Evolutionary conservation across 306 rosid genomes (phyloP).

Genomic region (Prunus salicina): DNA sequence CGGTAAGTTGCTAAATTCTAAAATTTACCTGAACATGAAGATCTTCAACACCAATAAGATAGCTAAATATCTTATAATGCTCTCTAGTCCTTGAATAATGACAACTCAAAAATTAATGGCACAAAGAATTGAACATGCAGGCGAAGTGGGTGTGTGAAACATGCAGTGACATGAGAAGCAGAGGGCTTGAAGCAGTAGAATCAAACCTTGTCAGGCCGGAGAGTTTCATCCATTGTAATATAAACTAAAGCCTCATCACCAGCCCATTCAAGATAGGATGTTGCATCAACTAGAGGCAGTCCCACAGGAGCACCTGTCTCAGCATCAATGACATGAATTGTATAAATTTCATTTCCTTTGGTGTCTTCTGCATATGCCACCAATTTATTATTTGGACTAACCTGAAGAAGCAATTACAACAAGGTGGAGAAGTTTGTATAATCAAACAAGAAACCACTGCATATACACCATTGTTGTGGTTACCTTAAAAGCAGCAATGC

Average conservation of each 20-base stretch:
- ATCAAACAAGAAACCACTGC: not conserved
- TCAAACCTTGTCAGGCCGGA: conserved; percentile 83
- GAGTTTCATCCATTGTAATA: conserved; percentile 77
- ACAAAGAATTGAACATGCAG: not conserved
- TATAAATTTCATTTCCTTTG: conserved; percentile 89
- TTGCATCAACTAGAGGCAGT: conserved; percentile 51
- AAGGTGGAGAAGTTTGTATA: not conserved
- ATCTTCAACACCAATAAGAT: not conserved
- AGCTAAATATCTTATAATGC: not conserved
- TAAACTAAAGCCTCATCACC: conserved; percentile 67
- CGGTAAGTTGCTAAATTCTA: not conserved
- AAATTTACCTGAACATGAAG: not conserved
- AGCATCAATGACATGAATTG: conserved; percentile 64
- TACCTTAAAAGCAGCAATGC: conserved; percentile 59
- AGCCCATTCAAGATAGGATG: conserved; percentile 70
- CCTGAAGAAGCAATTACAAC: conserved; percentile 36
- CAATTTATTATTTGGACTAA: conserved; percentile 74
- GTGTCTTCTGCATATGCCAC: conserved; percentile 94
- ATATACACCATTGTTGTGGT: not conserved
- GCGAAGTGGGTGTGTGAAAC: not conserved
- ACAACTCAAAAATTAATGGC: not conserved
- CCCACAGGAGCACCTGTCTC: conserved; percentile 63
- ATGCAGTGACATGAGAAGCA: not conserved
- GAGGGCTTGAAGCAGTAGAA: conserved; percentile 12
- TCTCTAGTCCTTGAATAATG: not conserved